These are phyloP conservation scores for Deinandra increscens DNA, from an alignment of 129 eudicot species.

Conservation along the genomic window DNA sequence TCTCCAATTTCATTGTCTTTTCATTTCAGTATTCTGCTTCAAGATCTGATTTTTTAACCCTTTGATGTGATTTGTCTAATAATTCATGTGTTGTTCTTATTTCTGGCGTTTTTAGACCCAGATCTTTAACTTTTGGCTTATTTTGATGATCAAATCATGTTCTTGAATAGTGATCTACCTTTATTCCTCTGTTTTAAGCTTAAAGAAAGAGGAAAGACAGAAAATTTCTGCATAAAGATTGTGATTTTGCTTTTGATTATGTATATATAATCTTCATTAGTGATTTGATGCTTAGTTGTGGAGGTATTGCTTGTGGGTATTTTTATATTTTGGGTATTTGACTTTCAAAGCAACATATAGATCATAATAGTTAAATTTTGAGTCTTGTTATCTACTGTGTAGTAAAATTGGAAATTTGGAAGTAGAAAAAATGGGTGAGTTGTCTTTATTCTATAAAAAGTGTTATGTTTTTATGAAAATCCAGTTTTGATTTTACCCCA, in stretches of 20 bases:
- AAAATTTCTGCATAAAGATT: constrained; percentile 12
- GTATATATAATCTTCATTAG: neutral
- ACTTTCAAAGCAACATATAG: constrained; percentile 18
- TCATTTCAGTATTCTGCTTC: too few relatives aligned
- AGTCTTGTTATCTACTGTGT: too few relatives aligned
- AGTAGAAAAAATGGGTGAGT: too few relatives aligned
- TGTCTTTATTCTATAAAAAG: too few relatives aligned
- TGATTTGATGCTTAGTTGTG: constrained; percentile 22
- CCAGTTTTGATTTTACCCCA: neutral
- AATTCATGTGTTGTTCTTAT: too few relatives aligned
- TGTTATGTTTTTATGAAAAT: neutral
- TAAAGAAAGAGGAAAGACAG: constrained; percentile 12
- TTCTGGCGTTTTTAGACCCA: too few relatives aligned
- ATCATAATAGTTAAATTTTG: constrained; percentile 11
- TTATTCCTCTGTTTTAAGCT: neutral
- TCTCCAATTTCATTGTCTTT: neutral
- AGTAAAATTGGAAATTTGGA: too few relatives aligned
- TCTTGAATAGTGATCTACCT: constrained; percentile 16
- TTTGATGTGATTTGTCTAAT: too few relatives aligned
- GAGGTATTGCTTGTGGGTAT: constrained; percentile 3
- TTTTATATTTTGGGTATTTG: constrained; percentile 18
- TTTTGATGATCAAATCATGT: constrained; percentile 13
- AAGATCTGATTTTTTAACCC: too few relatives aligned
- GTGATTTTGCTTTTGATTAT: constrained; percentile 25
- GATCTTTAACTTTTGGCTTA: too few relatives aligned